Base-by-base conservation (phyloP, 73 alveolate genomes). In the Strombidium stylifer region DNA sequence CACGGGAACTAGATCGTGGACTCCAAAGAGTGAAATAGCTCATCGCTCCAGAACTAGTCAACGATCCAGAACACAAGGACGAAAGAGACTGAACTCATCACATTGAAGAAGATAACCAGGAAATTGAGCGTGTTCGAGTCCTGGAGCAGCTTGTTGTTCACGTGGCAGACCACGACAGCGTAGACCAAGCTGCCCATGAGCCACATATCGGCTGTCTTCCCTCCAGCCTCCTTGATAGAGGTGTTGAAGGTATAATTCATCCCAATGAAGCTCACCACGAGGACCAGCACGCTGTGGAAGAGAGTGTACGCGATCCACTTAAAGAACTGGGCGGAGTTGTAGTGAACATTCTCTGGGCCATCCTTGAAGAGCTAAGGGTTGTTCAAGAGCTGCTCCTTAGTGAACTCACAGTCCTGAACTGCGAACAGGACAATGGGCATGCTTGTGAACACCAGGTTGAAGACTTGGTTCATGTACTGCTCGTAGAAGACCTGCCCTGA, bases 361-460 rank as follows among this genome's bases (percentile, higher is more conserved):
- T 35, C 24, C 50, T 55, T 57, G 39, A 56, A 69, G 31, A 14
- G 14, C 4, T 28, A 7, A 3, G 34, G 55, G 10, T 82, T 59
- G 19, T 35, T 41, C 45, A 71, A 35, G 44, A 82, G 64, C 18
- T 46, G 18, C 47, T 68, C 70, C 18, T 78, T 58, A 10, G 65
- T 20, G 27, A 34, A 32, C 57, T 75, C 82, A 18, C 32, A 27
- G 66, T 91, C 96, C 35, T 80, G 78, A 7, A 91, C 73, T 0
- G 91, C 96, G 48, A 45, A 88, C 81, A 83, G 52, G 30, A 78
- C 79, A 25, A 90, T 84, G 18, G 98, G 96, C 10, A 84, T 59
- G n/a, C 94, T 73, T 28, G 98, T 84, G 55, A 80, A 91, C 20
- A 87, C 16, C 0, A 74, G 48, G 55, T 91, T 91, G 68, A 55